Evolutionary conservation across 176 grass and related monocot species (phyloP).

Genomic region (Triticum timopheevii): DNA sequence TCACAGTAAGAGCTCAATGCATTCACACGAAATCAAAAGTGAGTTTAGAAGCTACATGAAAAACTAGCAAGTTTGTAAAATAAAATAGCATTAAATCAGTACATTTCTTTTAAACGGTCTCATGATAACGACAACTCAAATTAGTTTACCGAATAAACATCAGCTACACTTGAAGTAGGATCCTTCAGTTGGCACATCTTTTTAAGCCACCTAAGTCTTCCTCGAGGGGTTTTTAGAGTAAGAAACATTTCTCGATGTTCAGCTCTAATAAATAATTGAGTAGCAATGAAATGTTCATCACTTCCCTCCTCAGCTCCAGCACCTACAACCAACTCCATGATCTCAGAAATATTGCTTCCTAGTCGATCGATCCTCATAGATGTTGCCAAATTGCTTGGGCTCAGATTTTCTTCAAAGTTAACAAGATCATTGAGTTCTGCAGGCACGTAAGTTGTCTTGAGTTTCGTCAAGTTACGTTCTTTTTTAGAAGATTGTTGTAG

Average conservation of each 20-base stretch:
- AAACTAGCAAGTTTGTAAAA: background rate
- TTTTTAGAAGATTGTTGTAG: background rate
- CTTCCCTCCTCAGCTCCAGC: conserved; percentile 16
- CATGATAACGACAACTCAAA: background rate
- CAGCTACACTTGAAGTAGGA: too few species aligned
- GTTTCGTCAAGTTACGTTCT: background rate
- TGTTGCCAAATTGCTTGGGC: background rate
- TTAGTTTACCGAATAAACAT: background rate
- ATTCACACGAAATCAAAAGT: background rate
- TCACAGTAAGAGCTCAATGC: background rate
- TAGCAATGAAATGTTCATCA: conserved; percentile 22
- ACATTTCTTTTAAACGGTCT: background rate
- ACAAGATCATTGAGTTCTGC: background rate
- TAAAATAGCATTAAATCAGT: background rate
- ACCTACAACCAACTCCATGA: conserved; percentile 23
- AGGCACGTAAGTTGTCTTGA: background rate
- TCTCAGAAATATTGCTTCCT: conserved; percentile 9
- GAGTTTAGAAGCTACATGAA: background rate
- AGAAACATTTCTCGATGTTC: conserved; percentile 33
- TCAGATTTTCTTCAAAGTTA: background rate
- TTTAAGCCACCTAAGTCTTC: too few species aligned
- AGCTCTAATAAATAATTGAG: background rate
- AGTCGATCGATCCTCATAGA: background rate
- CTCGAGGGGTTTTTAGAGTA: background rate
- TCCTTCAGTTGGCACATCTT: too few species aligned